Percentiles rank a stretch among this genome's conserved stretches.
These are phyloP conservation scores for Russula vinacea DNA, from an alignment of 768 basidiomycete genomes.

Conservation along the genomic window DNA sequence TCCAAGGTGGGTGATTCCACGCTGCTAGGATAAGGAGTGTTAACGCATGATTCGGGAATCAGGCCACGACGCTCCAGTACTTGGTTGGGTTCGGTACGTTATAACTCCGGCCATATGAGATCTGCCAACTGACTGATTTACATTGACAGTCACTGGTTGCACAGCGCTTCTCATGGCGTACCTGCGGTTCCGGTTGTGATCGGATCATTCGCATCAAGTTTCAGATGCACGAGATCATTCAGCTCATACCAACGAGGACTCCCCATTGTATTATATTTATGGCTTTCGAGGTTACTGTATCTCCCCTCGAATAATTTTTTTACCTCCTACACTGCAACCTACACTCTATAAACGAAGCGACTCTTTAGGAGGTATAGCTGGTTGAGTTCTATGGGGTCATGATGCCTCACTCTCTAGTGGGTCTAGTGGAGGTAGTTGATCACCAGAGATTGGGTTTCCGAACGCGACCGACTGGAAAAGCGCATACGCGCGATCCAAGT, in stretches of 20 bases:
- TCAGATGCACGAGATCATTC: background rate
- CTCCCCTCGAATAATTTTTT: background rate
- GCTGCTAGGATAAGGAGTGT: background rate
- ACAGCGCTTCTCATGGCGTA: slow-evolving; percentile 87
- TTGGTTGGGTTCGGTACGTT: slow-evolving; percentile 79
- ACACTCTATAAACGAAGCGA: slow-evolving; percentile 2
- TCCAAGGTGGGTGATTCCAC: slow-evolving; percentile 59
- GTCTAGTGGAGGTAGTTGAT: slow-evolving; percentile 56
- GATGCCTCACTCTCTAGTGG: slow-evolving; percentile 46
- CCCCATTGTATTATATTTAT: slow-evolving; percentile 11
- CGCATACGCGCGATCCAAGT: slow-evolving; percentile 76
- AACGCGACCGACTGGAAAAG: slow-evolving; percentile 74
- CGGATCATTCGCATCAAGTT: background rate
- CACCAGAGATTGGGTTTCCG: slow-evolving; percentile 59
- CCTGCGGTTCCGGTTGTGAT: slow-evolving; percentile 58
- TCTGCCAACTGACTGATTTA: slow-evolving; percentile 22
- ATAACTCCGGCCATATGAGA: background rate
- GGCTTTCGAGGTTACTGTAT: background rate
- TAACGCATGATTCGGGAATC: background rate
- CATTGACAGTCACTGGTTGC: slow-evolving; percentile 73
- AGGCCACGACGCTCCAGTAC: slow-evolving; percentile 86
- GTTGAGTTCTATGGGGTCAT: background rate
- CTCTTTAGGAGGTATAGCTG: background rate
- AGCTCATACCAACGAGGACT: background rate
- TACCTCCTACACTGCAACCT: background rate